Conservation (phyloP, 1,284 basidiomycete genomes). For the Rhodotorula sp. region DNA sequence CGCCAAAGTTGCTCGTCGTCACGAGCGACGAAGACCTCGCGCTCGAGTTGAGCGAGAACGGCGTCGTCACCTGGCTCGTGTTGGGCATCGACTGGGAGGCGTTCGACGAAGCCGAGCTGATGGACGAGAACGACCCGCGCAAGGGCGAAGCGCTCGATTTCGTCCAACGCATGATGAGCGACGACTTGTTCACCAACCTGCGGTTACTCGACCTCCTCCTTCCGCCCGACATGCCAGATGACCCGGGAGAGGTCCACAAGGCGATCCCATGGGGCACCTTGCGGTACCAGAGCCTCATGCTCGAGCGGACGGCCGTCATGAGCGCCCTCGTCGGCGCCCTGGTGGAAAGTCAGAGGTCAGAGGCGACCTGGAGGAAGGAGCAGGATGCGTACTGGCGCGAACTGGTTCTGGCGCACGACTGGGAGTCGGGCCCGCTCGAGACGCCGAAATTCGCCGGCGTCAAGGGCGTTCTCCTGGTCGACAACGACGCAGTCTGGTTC, state of each 20-base stretch:
- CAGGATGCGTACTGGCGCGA: constrained; percentile 17
- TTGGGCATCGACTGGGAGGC: constrained; percentile 24
- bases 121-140: constrained; percentile 15
- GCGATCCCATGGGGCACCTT: constrained; percentile 38
- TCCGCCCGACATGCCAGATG: constrained; percentile 11
- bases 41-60: constrained; percentile 25
- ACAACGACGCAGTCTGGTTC: constrained; percentile 43
- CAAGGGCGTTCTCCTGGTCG: constrained; percentile 37
- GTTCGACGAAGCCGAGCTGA: constrained; percentile 10
- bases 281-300: constrained; percentile 40
- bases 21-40: constrained; percentile 38
- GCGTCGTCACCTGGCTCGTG: constrained; percentile 34
- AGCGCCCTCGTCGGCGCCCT: constrained; percentile 32
- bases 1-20: constrained; percentile 35
- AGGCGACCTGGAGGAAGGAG: constrained; percentile 12
- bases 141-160: constrained; percentile 3
- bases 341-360: constrained; percentile 29
- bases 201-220: constrained; percentile 39
- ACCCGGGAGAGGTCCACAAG: not conserved
- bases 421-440: constrained; percentile 23
- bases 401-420: constrained; percentile 24
- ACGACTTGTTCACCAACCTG: constrained; percentile 34
- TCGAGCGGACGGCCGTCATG: constrained; percentile 38
- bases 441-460: constrained; percentile 22
- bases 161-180: constrained; percentile 15